Evolutionary conservation across 2,329 filamentous ascomycete genomes (phyloP).

Genomic region (Aspergillus quadrilineatus): DNA sequence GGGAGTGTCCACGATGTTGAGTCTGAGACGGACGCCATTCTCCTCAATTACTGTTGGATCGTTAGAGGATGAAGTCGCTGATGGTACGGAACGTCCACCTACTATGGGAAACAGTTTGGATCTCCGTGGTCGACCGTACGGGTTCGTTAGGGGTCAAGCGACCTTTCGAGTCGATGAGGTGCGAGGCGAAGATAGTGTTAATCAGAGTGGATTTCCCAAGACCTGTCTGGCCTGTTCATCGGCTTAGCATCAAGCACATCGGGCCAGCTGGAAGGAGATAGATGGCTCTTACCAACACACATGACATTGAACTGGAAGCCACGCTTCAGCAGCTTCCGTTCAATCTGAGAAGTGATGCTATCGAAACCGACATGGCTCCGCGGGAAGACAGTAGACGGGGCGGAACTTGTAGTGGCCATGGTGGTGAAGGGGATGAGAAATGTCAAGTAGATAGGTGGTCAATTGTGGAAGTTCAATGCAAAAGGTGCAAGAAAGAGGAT

Average conservation of each 20-base stretch:
- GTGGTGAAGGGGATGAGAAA: slow-evolving; percentile 40
- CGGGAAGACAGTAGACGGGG: slow-evolving; percentile 66
- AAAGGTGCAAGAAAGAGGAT: slow-evolving; percentile 17
- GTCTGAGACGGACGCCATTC: slow-evolving; percentile 92
- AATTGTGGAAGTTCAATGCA: slow-evolving; percentile 23
- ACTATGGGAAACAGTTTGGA: slow-evolving; percentile 93
- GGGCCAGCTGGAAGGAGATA: background rate
- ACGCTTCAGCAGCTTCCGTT: slow-evolving; percentile 98
- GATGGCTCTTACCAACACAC: slow-evolving; percentile 79
- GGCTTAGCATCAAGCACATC: background rate
- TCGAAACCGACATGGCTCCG: slow-evolving; percentile 99
- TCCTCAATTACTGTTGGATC: slow-evolving; percentile 76
- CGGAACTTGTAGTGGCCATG: slow-evolving; percentile 64
- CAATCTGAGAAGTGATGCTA: slow-evolving; percentile 98
- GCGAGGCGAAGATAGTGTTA: slow-evolving; percentile 99
- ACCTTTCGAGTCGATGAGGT: slow-evolving; percentile 98
- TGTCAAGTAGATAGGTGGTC: slow-evolving; percentile 21
- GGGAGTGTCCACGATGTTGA: slow-evolving; percentile 99
- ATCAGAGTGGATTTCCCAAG: slow-evolving; percentile 98
- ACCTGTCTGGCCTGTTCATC: slow-evolving; percentile 80
- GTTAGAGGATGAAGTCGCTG: slow-evolving; percentile 18
- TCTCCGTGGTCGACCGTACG: slow-evolving; percentile 94
- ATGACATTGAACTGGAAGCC: slow-evolving; percentile 99
- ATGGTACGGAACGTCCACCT: slow-evolving; percentile 26
- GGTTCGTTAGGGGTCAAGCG: slow-evolving; percentile 88